phyloP scores from a whole-genome alignment of 129 eudicot species.

The Pulicaria dysenterica region DNA sequence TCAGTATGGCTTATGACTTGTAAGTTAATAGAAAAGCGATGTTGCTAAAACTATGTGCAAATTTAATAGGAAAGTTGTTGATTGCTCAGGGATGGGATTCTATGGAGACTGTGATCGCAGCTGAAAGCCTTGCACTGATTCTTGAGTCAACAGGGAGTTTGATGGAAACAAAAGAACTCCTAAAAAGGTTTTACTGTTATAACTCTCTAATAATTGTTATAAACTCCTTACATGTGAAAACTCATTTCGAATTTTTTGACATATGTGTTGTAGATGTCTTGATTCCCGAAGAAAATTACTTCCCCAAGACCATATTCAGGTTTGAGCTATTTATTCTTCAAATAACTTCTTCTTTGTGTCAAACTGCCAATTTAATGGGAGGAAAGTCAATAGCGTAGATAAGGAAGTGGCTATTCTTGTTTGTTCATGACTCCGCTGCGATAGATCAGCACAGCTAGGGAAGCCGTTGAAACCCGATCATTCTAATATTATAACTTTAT shows the following conservation, averaged over 20 bases:
- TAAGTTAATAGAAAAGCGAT: constrained; percentile 1
- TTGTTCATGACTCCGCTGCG: constrained; percentile 10
- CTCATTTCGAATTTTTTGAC: neutral
- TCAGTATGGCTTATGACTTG: neutral
- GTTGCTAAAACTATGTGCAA: neutral
- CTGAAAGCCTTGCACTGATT: constrained; percentile 79
- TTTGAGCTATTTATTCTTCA: no score
- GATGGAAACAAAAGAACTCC: constrained; percentile 70
- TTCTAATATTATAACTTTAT: no score
- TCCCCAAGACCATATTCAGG: constrained; percentile 82
- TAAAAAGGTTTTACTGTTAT: constrained; percentile 52
- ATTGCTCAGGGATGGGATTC: constrained; percentile 77
- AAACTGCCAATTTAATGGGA: no score
- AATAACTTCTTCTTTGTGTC: no score
- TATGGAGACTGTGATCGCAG: constrained; percentile 78
- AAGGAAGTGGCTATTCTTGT: constrained; percentile 12
- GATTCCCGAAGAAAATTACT: constrained; percentile 64
- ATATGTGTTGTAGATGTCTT: constrained; percentile 66
- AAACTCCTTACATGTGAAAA: neutral
- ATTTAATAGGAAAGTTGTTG: neutral
- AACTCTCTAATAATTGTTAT: neutral
- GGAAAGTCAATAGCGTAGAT: constrained; percentile 3
- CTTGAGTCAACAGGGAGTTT: constrained; percentile 65
- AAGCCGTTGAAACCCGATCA: no score
- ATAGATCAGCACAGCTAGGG: no score